A percentile compares a stretch with the other conserved stretches of the same genome.
phyloP scores from a whole-genome alignment of 805 yeast genomes.

The Monosporozyma solicola region DNA sequence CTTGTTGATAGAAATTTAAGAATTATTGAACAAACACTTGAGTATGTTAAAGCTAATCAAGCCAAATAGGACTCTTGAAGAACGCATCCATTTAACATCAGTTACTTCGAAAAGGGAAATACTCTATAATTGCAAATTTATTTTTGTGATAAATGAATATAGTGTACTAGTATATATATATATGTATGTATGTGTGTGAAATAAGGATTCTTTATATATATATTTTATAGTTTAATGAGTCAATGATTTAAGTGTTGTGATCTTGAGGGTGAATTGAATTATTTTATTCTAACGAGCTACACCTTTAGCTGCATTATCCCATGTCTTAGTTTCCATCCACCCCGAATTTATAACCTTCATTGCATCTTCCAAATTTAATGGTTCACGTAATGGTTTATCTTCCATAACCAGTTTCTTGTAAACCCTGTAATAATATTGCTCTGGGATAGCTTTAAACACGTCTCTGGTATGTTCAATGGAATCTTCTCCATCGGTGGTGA shows the following conservation, averaged over 20 bases:
- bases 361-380: constrained; percentile 68
- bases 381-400: constrained; percentile 55
- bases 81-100: no score
- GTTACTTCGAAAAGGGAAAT: no score
- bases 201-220: neutral
- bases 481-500: neutral
- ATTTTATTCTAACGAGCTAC: neutral
- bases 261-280: no score
- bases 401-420: constrained; percentile 65
- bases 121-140: neutral
- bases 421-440: constrained; percentile 48
- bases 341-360: constrained; percentile 69
- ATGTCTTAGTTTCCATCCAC: constrained; percentile 71
- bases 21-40: constrained; percentile 52
- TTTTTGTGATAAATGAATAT: neutral
- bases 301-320: constrained; percentile 45
- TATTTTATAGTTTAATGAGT: neutral
- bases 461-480: constrained; percentile 10
- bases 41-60: constrained; percentile 28
- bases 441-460: constrained; percentile 30
- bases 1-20: constrained; percentile 61
- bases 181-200: neutral
- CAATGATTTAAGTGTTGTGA: neutral
- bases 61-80: neutral
- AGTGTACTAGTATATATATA: neutral